These are phyloP conservation scores for Diaporthe eres DNA, from an alignment of 2,329 filamentous ascomycete species.

Conservation along the genomic window DNA sequence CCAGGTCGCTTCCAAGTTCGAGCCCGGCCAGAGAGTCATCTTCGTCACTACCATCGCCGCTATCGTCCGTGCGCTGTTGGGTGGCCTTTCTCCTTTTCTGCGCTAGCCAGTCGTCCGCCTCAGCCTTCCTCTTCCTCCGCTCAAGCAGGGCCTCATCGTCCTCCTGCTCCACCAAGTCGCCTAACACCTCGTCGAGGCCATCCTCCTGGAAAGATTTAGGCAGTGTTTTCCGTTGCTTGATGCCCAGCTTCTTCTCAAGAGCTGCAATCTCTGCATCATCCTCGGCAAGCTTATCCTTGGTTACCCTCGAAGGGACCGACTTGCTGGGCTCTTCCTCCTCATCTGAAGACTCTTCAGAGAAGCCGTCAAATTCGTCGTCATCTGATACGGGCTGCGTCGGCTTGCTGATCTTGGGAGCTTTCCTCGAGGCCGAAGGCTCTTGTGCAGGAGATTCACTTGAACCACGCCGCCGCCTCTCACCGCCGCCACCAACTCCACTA, in stretches of 20 bases:
- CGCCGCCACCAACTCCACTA: not conserved
- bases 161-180: slow-evolving; percentile 71
- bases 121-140: slow-evolving; percentile 72
- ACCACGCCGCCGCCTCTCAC: not conserved
- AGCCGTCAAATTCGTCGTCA: slow-evolving; percentile 44
- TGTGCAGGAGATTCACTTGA: slow-evolving; percentile 4
- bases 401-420: slow-evolving; percentile 20
- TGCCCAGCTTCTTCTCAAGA: slow-evolving; percentile 88
- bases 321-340: slow-evolving; percentile 46
- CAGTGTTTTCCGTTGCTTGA: slow-evolving; percentile 82
- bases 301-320: slow-evolving; percentile 49
- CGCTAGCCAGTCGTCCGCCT: slow-evolving; percentile 73
- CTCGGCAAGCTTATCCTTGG: slow-evolving; percentile 77
- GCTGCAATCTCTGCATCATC: slow-evolving; percentile 92
- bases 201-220: slow-evolving; percentile 84
- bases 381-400: slow-evolving; percentile 44
- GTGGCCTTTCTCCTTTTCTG: slow-evolving; percentile 67
- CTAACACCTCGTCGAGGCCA: slow-evolving; percentile 84
- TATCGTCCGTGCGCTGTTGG: slow-evolving; percentile 42
- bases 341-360: slow-evolving; percentile 41
- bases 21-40: slow-evolving; percentile 44
- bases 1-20: slow-evolving; percentile 46
- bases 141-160: slow-evolving; percentile 65
- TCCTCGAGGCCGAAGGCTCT: not conserved
- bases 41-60: slow-evolving; percentile 48